Percentiles rank a stretch among this genome's conserved stretches.
phyloP scores from a whole-genome alignment of 306 rosid genomes.

The Benincasa hispida region DNA sequence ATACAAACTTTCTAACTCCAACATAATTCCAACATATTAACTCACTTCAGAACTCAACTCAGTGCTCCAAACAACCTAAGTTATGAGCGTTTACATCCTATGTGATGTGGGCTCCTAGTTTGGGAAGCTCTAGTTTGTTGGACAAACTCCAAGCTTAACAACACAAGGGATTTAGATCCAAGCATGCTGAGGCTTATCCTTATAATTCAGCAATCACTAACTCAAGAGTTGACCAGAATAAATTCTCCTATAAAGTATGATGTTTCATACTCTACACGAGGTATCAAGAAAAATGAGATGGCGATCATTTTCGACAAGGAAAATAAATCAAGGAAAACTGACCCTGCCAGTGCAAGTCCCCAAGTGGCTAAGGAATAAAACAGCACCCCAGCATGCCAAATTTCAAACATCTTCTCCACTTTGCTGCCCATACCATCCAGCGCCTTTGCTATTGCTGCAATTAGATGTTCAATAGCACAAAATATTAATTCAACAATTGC shows the following conservation, averaged over 20 bases:
- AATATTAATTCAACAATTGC: background rate
- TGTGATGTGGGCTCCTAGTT: background rate
- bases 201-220: background rate
- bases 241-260: background rate
- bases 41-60: too few species aligned
- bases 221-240: background rate
- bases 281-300: background rate
- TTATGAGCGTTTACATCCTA: background rate
- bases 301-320: background rate
- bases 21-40: too few species aligned
- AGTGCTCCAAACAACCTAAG: too few species aligned
- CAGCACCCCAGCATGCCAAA: slow-evolving; percentile 81
- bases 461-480: slow-evolving; percentile 1
- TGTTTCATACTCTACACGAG: background rate
- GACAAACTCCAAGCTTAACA: background rate
- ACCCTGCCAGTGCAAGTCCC: slow-evolving; percentile 97
- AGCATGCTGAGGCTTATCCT: background rate
- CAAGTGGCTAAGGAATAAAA: slow-evolving; percentile 78
- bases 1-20: too few species aligned
- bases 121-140: background rate
- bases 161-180: background rate
- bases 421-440: slow-evolving; percentile 51
- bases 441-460: slow-evolving; percentile 65
- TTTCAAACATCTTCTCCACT: slow-evolving; percentile 44
- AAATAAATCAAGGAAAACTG: slow-evolving; percentile 8